Base-by-base conservation (phyloP, 345 rosid genomes). In the Eutrema japonicum region DNA sequence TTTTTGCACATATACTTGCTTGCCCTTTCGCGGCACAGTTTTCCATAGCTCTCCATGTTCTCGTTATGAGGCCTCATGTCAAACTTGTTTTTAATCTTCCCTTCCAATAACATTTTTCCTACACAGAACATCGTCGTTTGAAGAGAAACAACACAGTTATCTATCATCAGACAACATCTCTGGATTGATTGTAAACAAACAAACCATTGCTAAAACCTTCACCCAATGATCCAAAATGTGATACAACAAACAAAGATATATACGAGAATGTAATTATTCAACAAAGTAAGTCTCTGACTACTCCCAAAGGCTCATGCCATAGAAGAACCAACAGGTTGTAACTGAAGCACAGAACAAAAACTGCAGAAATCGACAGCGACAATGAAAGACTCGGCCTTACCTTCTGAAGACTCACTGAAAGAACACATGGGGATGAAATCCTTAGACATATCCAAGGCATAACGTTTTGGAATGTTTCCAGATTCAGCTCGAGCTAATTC, bases 41-140 rank as follows among this genome's bases (percentile, higher is more conserved):
- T 88, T 46, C 94, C 87, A 60, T 93, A 89, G 75, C 81, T 83
- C 76, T 89, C 98, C 0, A 89, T 84, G 79, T 82, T 88, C 64
- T 85, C 94, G 40, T 76, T 75, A 70, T 87, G 87, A 35, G 91
- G 98, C 79, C 88, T 89, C 92, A 91, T 85, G 76, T 93, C 96
- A 77, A 93, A 91, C 68, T 91, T 91, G 82, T 89, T 82, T 42
- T 79, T 74, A 59, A 91, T 88, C 79, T 85, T 93, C 45, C 98
- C 98, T 80, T 91, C 98, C 16, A 82, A 83, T 10, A 84, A 69
- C 43, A 63, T 40, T 78, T 83, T 83, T 66, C 92, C 96, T 88
- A 79, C 53, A 65, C 29, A 48, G 32, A 80, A 66, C 30, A 50
- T 71, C 26, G 26, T 22, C 6, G 18, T 49, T n/a, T 29, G 4